These are phyloP conservation scores for Lipomyces yamadae DNA, from an alignment of 805 yeast species.

Conservation along the genomic window DNA sequence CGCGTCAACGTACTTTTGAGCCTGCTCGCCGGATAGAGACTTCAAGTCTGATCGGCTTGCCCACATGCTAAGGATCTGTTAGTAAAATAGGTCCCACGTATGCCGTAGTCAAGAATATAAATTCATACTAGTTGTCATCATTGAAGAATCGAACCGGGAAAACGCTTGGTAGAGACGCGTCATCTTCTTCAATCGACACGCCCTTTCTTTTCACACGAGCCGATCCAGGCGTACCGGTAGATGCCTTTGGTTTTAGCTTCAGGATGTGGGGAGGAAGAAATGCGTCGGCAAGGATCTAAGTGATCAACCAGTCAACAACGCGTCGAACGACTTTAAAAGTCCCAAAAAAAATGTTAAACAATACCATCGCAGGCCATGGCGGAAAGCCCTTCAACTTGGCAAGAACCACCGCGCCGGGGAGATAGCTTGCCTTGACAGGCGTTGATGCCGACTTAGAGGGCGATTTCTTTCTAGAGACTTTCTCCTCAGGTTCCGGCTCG, in stretches of 20 bases:
- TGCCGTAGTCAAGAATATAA: not conserved
- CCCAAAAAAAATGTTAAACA: not conserved
- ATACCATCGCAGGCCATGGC: slow-evolving; percentile 87
- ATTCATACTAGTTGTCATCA: slow-evolving; percentile 61
- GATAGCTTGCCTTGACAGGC: slow-evolving; percentile 37
- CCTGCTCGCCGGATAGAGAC: slow-evolving; percentile 50
- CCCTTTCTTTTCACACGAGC: slow-evolving; percentile 38
- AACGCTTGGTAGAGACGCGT: slow-evolving; percentile 19
- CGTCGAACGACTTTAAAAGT: not conserved
- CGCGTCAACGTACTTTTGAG: slow-evolving; percentile 48
- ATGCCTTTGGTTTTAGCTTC: slow-evolving; percentile 52
- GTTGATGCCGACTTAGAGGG: slow-evolving; percentile 10
- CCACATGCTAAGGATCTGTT: slow-evolving; percentile 55
- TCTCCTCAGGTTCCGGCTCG: slow-evolving; percentile 6
- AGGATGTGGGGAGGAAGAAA: slow-evolving; percentile 39
- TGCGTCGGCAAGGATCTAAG: slow-evolving; percentile 40
- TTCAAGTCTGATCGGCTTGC: slow-evolving; percentile 58
- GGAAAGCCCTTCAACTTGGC: slow-evolving; percentile 88
- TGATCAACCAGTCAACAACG: not conserved
- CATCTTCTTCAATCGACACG: slow-evolving; percentile 20
- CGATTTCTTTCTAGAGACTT: slow-evolving; percentile 8
- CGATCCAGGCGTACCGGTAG: slow-evolving; percentile 45
- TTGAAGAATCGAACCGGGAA: slow-evolving; percentile 70
- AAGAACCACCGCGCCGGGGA: slow-evolving; percentile 62
- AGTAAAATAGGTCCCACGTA: not conserved